Evolutionary conservation across 768 basidiomycete genomes (phyloP), one percentile per base, ranked within the genome.

Genomic region (Pleurotus pulmonarius): DNA sequence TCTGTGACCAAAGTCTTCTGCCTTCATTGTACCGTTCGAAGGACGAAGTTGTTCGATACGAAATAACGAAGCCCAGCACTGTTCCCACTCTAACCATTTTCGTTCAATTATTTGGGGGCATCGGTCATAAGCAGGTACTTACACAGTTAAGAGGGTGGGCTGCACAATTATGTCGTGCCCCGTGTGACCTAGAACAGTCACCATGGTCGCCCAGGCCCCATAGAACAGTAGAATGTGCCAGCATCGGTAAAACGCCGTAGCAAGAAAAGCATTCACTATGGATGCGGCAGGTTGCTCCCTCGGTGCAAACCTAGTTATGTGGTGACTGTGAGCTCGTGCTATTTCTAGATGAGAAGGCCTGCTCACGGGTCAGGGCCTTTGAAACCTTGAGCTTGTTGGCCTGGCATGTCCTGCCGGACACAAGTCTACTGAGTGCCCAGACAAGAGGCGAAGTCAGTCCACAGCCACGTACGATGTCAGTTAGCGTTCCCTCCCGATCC

Each of bases 21-120:
- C 88, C 88, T 62, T 90, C 87, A 56, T 89, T 88, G 67, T 89
- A 89, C n/a, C 86, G 73, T 65, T 88, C 86, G 61, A 87, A 88
- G 39, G 85, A 86, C 3, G 86, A 83, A 9, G 85, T 88, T 8
- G 87, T 88, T 57, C 86, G 67, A 66, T 86, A 87, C 0, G 86
- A 86, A 51, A 89, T 82, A 37, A 89, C 80, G 60, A 89, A 89
- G 77, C 87, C 88, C 20, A 89, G 74, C 1, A 89, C 84, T 3
- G 86, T 87, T 77, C 88, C 77, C 47, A 77, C 61, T 16, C 72
- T 78, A 59, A 3, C 43, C 4, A 48, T 13, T 8, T n/a, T 52
- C 22, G 40, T 55, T 43, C 55, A 46, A 15, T 11, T 13, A 39
- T 52, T 8, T 5, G 22, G n/a, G n/a, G 56, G 24, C n/a, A 44